Evolutionary conservation across 176 grass and related monocot species (phyloP).

Genomic region (Triticum dicoccoides): DNA sequence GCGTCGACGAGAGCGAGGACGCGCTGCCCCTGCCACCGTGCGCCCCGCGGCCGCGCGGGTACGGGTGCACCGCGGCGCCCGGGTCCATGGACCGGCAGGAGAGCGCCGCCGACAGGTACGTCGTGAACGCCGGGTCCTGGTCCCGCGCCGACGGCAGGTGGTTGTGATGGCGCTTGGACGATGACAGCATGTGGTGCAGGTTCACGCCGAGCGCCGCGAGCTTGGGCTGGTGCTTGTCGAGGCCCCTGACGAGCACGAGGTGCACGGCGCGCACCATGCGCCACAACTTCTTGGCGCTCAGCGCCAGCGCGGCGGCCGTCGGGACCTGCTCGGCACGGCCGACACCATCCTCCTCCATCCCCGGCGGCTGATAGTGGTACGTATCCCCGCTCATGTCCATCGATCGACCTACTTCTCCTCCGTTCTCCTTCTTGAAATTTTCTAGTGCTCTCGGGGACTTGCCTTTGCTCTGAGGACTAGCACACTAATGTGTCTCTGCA

Average conservation of each 20-base stretch:
- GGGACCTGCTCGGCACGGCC: background rate
- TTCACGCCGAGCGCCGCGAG: conserved; percentile 61
- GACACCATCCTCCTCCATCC: conserved; percentile 28
- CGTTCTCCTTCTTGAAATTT: background rate
- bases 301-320: background rate
- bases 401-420: background rate
- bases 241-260: conserved; percentile 54
- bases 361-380: background rate
- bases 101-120: conserved; percentile 23
- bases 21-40: background rate
- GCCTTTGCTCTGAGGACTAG: background rate
- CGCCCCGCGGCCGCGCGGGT: conserved; percentile 6
- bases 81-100: conserved; percentile 76
- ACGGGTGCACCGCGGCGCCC: conserved; percentile 46
- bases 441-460: background rate
- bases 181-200: conserved; percentile 52
- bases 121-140: conserved; percentile 3
- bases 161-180: conserved; percentile 34
- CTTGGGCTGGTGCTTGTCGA: conserved; percentile 69
- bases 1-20: conserved; percentile 26
- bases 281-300: conserved; percentile 50
- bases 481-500: background rate
- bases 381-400: conserved; percentile 18
- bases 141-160: background rate
- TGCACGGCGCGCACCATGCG: conserved; percentile 47